phyloP scores from a whole-genome alignment of 2,329 filamentous ascomycete species.

The Biscogniauxia mediterranea region DNA sequence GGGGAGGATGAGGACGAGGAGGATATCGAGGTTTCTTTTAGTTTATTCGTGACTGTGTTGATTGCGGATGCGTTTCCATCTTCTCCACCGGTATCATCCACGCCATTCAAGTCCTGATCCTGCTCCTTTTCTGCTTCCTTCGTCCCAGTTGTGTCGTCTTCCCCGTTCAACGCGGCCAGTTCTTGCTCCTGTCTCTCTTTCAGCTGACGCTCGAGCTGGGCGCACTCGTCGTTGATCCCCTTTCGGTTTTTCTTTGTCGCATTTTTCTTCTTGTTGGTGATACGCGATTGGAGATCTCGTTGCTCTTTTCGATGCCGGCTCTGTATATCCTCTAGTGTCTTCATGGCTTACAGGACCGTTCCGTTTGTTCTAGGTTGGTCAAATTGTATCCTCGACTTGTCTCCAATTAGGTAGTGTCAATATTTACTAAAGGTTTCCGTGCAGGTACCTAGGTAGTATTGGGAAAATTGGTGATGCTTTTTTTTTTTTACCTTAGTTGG shows the following conservation, averaged over 20 bases:
- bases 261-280: slow-evolving; percentile 95
- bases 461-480: neutral
- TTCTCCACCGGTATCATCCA: slow-evolving; percentile 17
- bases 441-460: too few species aligned
- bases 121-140: slow-evolving; percentile 5
- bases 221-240: slow-evolving; percentile 74
- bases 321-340: slow-evolving; percentile 72
- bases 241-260: slow-evolving; percentile 85
- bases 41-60: neutral
- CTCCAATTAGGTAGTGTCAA: too few species aligned
- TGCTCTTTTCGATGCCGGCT: slow-evolving; percentile 84
- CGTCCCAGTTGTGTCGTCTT: too few species aligned
- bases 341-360: slow-evolving; percentile 20
- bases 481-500: too few species aligned
- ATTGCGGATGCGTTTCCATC: neutral
- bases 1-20: neutral
- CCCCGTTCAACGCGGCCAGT: slow-evolving; percentile 42
- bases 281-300: slow-evolving; percentile 77
- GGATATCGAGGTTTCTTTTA: slow-evolving; percentile 11
- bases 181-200: slow-evolving; percentile 67
- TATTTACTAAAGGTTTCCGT: neutral
- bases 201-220: slow-evolving; percentile 63
- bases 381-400: too few species aligned
- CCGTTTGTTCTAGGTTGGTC: too few species aligned
- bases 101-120: slow-evolving; percentile 11